These are phyloP conservation scores for Areca catechu DNA, from an alignment of 176 grass and related monocot genomes.

Conservation along the genomic window DNA sequence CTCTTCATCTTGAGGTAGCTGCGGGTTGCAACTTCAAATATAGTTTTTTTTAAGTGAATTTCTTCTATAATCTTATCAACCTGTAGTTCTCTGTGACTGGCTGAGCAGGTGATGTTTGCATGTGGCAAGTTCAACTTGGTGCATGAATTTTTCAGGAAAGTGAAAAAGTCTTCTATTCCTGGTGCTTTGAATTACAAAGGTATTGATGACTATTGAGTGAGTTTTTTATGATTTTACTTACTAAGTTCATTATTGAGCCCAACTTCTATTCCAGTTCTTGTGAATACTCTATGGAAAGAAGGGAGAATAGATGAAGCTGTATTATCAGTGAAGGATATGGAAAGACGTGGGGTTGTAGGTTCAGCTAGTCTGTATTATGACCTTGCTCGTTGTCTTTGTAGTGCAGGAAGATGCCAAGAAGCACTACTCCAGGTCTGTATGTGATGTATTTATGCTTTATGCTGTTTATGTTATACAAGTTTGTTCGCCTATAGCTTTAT, in stretches of 20 bases:
- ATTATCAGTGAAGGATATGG: constrained; percentile 83
- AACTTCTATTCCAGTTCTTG: constrained; percentile 44
- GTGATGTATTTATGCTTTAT: neutral
- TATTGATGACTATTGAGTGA: constrained; percentile 7
- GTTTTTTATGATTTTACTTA: constrained; percentile 13
- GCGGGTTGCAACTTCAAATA: too few relatives aligned
- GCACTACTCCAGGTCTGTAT: constrained; percentile 73
- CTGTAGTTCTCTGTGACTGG: neutral
- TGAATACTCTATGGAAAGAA: constrained; percentile 96
- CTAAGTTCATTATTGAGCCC: neutral
- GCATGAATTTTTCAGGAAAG: constrained; percentile 84
- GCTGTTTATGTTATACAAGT: too few relatives aligned
- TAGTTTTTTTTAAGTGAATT: neutral
- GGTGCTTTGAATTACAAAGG: constrained; percentile 89
- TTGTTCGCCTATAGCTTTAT: too few relatives aligned
- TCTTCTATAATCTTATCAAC: constrained; percentile 4
- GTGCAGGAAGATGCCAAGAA: constrained; percentile 70
- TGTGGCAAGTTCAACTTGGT: constrained; percentile 95
- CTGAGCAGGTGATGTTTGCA: constrained; percentile 78
- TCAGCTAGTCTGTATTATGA: constrained; percentile 96
- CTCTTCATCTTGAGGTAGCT: too few relatives aligned
- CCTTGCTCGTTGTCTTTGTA: constrained; percentile 91
- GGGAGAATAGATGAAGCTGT: constrained; percentile 77
- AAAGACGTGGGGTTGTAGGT: constrained; percentile 81
- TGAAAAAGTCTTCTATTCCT: constrained; percentile 57